Evolutionary conservation across 352 stramenopile genomes (phyloP).

Genomic region (Pythium pyrilobum): DNA sequence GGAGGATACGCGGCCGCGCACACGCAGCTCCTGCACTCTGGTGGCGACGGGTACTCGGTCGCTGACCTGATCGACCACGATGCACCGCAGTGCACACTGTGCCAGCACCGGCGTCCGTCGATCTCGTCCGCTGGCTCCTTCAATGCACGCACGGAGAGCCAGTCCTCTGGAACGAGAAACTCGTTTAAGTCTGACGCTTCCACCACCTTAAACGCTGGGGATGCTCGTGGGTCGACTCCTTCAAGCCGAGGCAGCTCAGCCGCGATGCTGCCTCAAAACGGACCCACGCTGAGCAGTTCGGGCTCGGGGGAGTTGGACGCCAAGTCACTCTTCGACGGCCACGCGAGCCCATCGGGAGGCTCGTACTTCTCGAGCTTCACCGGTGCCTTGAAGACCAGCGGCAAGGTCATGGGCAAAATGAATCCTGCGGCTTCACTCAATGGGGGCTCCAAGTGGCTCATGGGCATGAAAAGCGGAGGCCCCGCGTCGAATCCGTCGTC

Average conservation of each 20-base stretch:
- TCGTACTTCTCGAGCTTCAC: conserved; percentile 68
- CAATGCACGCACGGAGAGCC: conserved; percentile 10
- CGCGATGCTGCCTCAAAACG: conserved; percentile 2
- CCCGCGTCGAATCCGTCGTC: conserved; percentile 6
- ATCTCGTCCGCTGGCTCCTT: conserved; percentile 11
- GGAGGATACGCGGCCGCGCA: conserved; percentile 67
- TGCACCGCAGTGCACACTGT: conserved; percentile 49
- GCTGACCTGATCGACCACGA: conserved; percentile 76
- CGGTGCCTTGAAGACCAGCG: conserved; percentile 55
- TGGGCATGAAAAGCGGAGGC: conserved; percentile 41
- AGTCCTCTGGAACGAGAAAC: background rate
- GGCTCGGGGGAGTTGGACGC: conserved; percentile 24
- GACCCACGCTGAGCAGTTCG: conserved; percentile 12
- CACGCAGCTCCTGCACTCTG: conserved; percentile 37
- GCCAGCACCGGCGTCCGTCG: conserved; percentile 40
- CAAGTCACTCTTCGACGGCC: conserved; percentile 34
- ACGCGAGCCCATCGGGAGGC: conserved; percentile 6
- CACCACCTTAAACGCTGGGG: background rate
- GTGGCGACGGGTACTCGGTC: conserved; percentile 36
- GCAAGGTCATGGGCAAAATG: conserved; percentile 55
- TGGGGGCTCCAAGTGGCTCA: conserved; percentile 69
- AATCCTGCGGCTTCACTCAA: conserved; percentile 45
- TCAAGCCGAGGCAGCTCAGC: conserved; percentile 12
- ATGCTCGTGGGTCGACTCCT: conserved; percentile 1
- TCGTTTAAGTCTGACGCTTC: background rate